Evolutionary conservation across 2,329 filamentous ascomycete species (phyloP).

Genomic region (Ciborinia camelliae): DNA sequence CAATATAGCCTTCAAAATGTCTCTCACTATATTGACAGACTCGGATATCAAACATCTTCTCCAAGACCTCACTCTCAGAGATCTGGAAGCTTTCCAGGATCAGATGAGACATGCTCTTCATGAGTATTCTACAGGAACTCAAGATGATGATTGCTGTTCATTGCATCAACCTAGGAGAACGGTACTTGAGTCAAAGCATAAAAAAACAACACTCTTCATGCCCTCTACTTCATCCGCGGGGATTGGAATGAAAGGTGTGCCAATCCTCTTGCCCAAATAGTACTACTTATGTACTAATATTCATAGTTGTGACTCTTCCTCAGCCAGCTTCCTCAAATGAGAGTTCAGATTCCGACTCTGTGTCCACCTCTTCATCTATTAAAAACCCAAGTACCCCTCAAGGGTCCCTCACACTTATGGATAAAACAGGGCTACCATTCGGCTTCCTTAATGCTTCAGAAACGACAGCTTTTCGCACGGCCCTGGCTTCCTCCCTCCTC

Average conservation of each 20-base stretch:
- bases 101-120: conserved; percentile 53
- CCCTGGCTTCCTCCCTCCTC: conserved; percentile 66
- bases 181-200: conserved; percentile 48
- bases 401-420: conserved; percentile 68
- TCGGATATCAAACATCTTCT: conserved; percentile 53
- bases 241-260: conserved; percentile 64
- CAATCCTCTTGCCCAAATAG: not conserved
- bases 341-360: conserved; percentile 26
- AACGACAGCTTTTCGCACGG: conserved; percentile 77
- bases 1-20: conserved; percentile 42
- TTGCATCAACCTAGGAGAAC: conserved; percentile 55
- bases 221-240: conserved; percentile 61
- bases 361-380: conserved; percentile 39
- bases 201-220: conserved; percentile 68
- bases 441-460: conserved; percentile 71
- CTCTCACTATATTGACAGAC: conserved; percentile 56
- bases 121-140: conserved; percentile 58
- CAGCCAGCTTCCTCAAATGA: conserved; percentile 37
- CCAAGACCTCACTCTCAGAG: conserved; percentile 50
- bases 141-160: conserved; percentile 38
- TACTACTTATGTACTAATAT: conserved; percentile 19
- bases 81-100: conserved; percentile 51
- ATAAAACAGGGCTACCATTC: conserved; percentile 56
- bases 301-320: conserved; percentile 60
- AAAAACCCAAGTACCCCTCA: conserved; percentile 45